Base-by-base conservation (phyloP, 192 early-diverging fungal species). In the Linnemannia exigua region DNA sequence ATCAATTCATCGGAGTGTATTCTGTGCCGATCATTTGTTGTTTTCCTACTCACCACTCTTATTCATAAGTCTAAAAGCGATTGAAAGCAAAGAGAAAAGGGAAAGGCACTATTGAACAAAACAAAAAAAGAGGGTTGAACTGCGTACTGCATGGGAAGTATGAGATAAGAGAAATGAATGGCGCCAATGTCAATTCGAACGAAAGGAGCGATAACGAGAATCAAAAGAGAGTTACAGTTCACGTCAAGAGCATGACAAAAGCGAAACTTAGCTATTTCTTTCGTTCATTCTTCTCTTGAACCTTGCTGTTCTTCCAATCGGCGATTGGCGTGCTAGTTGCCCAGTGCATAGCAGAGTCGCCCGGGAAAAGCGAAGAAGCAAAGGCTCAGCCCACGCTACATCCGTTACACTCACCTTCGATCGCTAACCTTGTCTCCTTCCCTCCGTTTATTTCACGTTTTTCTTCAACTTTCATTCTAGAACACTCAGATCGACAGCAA, bases 401-500 rank as follows among this genome's bases (percentile, higher is more conserved):
- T 61, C 12, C 7, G 7, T 61, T 58, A 58, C n/a, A 22, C 15
- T 52, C 20, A n/a, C 15, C 15, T 15, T 52, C 20, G 25, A 28
- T 61, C 54, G 28, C 28, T 63, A 63, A 63, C 58, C 28, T 63
- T 31, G 25, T 31, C 58, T 31, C 28, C 0, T 11, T 63, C 12
- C 3, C 14, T 63, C 28, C 3, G 25, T 25, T 8, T 9, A 16
- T 63, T 12, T 25, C 15, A 63, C 28, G 5, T 50, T 20, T 6
- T 36, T 71, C n/a, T 19, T 47, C 70, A 47, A 46, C 38, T 5
- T 22, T 71, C 37, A 22, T 47, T 63, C 15, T 80, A 74, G 72
- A 80, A 25, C 72, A 67, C 16, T 17, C 51, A 48, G 74, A 81
- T 28, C 67, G 80, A 63, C 80, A 75, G 66, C 72, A 79, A 14